These are phyloP conservation scores for Xylogone sp. DNA, from an alignment of 2,329 filamentous ascomycete genomes.

Conservation along the genomic window DNA sequence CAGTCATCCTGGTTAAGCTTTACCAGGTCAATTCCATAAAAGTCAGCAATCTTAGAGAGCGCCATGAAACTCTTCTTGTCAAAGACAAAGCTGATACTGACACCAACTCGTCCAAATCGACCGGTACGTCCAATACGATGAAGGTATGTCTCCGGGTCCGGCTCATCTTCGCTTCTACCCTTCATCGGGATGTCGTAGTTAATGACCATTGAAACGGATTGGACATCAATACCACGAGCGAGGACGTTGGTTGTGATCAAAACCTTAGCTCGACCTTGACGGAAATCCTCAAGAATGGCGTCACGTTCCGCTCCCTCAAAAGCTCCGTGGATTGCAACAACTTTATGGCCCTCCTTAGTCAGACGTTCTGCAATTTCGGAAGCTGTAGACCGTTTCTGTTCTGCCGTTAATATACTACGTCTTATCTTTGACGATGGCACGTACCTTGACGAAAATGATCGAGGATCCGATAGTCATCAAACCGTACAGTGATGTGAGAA, in stretches of 20 bases:
- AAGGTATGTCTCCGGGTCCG: constrained; percentile 92
- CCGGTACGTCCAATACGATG: constrained; percentile 97
- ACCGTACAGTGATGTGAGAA: constrained; percentile 89
- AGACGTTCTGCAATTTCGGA: constrained; percentile 82
- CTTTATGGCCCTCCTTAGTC: constrained; percentile 84
- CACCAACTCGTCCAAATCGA: constrained; percentile 92
- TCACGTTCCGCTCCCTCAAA: constrained; percentile 84
- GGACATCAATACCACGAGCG: constrained; percentile 90
- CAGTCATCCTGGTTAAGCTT: constrained; percentile 83
- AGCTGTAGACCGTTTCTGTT: constrained; percentile 79
- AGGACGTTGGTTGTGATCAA: constrained; percentile 97
- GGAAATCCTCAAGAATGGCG: constrained; percentile 79
- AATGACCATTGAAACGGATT: constrained; percentile 95
- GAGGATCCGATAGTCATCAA: constrained; percentile 95
- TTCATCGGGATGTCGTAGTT: constrained; percentile 89
- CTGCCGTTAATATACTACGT: constrained; percentile 1
- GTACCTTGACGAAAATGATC: constrained; percentile 93
- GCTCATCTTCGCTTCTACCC: constrained; percentile 71
- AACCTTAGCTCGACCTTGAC: constrained; percentile 83
- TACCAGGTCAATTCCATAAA: constrained; percentile 78
- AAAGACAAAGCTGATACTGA: constrained; percentile 91
- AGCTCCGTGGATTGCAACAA: constrained; percentile 84
- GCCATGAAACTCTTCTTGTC: constrained; percentile 78
- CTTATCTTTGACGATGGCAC: constrained; percentile 17
- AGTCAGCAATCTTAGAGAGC: constrained; percentile 72